Percentiles rank a stretch among this genome's conserved stretches.
These are phyloP conservation scores for Ceratobasidium sp. DNA, from an alignment of 1,284 basidiomycete genomes.

Conservation along the genomic window DNA sequence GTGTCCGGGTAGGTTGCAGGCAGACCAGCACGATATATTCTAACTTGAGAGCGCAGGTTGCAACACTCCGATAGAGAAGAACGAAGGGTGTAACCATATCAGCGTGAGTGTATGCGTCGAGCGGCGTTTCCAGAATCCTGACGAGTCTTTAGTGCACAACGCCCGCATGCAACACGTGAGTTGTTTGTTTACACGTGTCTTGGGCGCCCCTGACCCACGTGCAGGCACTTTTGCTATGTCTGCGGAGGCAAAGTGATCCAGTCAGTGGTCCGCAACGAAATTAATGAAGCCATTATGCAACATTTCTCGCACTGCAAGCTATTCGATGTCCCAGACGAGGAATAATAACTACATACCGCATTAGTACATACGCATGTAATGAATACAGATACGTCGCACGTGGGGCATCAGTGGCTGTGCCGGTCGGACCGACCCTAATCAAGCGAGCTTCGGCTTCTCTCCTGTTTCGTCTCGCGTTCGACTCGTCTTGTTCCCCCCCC, in stretches of 20 bases:
- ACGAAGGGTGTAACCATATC: constrained; percentile 47
- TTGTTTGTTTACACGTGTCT: not conserved
- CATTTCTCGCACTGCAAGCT: constrained; percentile 38
- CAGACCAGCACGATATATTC: not conserved
- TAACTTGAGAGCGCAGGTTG: constrained; percentile 25
- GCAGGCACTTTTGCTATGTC: constrained; percentile 43
- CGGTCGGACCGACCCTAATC: constrained; percentile 34
- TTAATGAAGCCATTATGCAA: constrained; percentile 35
- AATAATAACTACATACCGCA: constrained; percentile 20
- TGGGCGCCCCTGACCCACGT: not conserved
- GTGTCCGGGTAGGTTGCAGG: constrained; percentile 33
- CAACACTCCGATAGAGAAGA: constrained; percentile 44
- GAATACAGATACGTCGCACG: not conserved
- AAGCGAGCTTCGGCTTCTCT: constrained; percentile 20
- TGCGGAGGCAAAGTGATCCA: constrained; percentile 37
- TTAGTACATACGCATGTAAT: constrained; percentile 9
- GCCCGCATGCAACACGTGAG: constrained; percentile 47
- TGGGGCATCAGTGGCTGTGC: constrained; percentile 8
- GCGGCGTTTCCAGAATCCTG: not conserved
- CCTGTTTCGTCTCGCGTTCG: constrained; percentile 14
- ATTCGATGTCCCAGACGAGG: constrained; percentile 38
- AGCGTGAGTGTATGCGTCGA: constrained; percentile 34
- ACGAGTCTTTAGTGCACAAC: constrained; percentile 36
- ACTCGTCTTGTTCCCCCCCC: constrained; percentile 2
- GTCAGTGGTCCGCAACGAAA: constrained; percentile 23